Evolutionary conservation across 768 basidiomycete genomes (phyloP), one percentile per base, ranked within the genome.

Genomic region (Peribolospora baueri): DNA sequence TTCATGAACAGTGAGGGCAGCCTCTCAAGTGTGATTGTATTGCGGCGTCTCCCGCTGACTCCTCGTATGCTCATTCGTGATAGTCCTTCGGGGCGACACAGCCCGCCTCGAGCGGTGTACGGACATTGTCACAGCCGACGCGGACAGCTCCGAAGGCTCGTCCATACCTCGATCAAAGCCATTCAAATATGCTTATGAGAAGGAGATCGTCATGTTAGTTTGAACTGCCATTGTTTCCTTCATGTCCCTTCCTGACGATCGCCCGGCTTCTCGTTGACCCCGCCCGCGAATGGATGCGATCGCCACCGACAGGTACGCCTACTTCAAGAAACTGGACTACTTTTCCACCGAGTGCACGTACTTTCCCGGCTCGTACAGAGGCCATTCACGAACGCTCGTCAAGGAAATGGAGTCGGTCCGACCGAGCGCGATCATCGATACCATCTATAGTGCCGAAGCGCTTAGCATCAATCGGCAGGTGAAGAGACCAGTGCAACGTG

Each of bases 141-240:
- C 10, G 51, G 55, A 8, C 46, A 40, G 5, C 51, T 59, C 43
- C 51, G 50, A 45, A 7, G 13, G 1, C 42, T 47, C n/a, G 53
- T 61, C 4, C 60, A 58, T 14, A 38, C 47, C 63, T 90, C 87
- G 1, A 95, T 97, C 66, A 85, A 98, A 98, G 69, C 93, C 93
- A n/a, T 97, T 98, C 75, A 97, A 95, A 66, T 98, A 97, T 64
- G 82, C 87, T 0, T 97, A 97, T 63, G 93, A 98, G 71, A 98
- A 98, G 69, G 93, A 98, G 70, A 97, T 98, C 41, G 93, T 98
- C 59, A 97, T 98, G 93, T 95, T 95, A 98, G 68, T 95, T 95
- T 73, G 95, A 64, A 58, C 59, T 62, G 41, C 38, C 50, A 45
- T 13, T 13, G 41, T 49, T 38, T 48, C 6, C 11, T 2, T 3